Evolutionary conservation across 1,284 basidiomycete species (phyloP), one percentile per base, ranked within the genome.

Genomic region (Fomitopsis pinicola): DNA sequence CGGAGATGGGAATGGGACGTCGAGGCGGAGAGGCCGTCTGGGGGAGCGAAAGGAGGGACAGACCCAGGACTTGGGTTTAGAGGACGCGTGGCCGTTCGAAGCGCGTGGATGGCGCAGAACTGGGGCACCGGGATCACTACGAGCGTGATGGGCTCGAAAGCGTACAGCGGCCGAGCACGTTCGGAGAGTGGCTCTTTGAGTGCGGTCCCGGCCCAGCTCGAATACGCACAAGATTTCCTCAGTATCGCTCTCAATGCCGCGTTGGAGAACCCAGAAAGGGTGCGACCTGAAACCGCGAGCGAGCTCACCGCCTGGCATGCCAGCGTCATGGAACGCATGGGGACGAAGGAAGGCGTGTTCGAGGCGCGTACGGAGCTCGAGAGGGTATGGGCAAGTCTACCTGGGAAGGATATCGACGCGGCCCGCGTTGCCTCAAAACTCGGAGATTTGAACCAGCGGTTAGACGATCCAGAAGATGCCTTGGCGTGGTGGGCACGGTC

Each of bases 101-200:
- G 82, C 35, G 90, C 92, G 12, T 94, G 91, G 91, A 87, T 90
- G 74, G 84, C 86, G 5, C 82, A 87, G 66, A 79, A 89, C 67
- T 91, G 88, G 87, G 88, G 87, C 7, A 80, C 82, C 9, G 86
- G 86, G 8, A 75, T 78, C 15, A 71, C 66, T 28, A 71, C 73
- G 10, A 75, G 73, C 54, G 74, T 78, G 38, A 73, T 81, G 42
- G 71, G 72, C 30, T 74, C 80, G 19, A 75, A 76, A 59, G 71
- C 76, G 22, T 71, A 74, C 54, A 72, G 73, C 26, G 74, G 73
- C 26, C 73, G 71, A 36, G 74, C 75, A 17, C 69, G 74, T 14
- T 65, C 71, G n/a, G 74, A 75, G 22, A 70, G 72, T 36, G 73
- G 74, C 58, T 74, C 75, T 14, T 71, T 82, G 61, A 76, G 77